phyloP scores from a whole-genome alignment of 2,329 filamentous ascomycete genomes.

The Hymenoscyphus scutula region DNA sequence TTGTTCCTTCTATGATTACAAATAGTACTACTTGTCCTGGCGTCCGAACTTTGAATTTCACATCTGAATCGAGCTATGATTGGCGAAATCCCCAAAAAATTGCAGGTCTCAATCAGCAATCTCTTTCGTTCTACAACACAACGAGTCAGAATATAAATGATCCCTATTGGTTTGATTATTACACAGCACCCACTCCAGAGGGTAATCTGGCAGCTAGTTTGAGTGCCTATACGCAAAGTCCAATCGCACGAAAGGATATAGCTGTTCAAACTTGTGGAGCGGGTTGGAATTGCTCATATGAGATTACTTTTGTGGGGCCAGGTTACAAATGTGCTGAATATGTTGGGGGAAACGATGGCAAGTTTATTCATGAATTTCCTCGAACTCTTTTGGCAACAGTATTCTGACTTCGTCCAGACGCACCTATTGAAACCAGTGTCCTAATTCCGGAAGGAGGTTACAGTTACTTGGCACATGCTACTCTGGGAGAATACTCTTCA shows the following conservation, averaged over 20 bases:
- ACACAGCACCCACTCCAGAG: background rate
- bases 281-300: constrained; percentile 12
- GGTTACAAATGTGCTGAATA: constrained; percentile 11
- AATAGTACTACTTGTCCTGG: constrained; percentile 7
- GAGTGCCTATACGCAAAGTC: constrained; percentile 5
- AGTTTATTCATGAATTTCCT: background rate
- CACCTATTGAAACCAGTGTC: background rate
- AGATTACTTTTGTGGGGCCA: constrained; percentile 9
- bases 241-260: background rate
- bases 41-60: constrained; percentile 10
- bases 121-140: constrained; percentile 5
- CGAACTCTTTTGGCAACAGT: background rate
- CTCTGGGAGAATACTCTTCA: constrained; percentile 3
- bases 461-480: constrained; percentile 5
- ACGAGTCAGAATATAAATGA: background rate
- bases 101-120: background rate
- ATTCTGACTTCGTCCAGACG: constrained; percentile 1
- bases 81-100: constrained; percentile 7
- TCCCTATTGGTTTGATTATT: constrained; percentile 10
- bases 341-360: background rate
- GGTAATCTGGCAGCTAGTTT: background rate
- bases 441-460: constrained; percentile 3
- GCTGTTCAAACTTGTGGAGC: constrained; percentile 4
- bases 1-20: background rate
- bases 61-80: constrained; percentile 3